Base-by-base conservation (phyloP, 1,284 basidiomycete species). In the Puccinia novopanici region DNA sequence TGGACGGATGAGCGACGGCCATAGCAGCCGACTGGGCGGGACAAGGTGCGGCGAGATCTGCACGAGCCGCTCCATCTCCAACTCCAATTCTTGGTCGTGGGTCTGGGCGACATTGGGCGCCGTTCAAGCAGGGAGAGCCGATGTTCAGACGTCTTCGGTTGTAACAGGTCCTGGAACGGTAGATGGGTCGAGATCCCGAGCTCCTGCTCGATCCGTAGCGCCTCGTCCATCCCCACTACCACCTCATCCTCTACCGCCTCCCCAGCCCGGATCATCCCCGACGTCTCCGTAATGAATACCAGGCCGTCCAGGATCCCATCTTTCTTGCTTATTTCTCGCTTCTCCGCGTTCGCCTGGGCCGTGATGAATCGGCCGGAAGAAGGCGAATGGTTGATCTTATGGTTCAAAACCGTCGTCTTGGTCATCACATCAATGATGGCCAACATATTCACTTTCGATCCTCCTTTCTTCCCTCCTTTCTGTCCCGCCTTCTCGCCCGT, bases 231-330 rank as follows among this genome's bases (percentile, higher is more conserved):
- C 19, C 40, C 24, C 12, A 30, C 45, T 70, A 19, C 57, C 4
- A 13, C 10, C 13, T 70, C 30, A 30, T 67, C 48, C 19, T 68
- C 67, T 1, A 72, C 68, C 13, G 54, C 68, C 42, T 79, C 54
- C 22, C 67, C 67, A 61, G 12, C 63, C 50, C 77, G 54, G 52
- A 79, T 59, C 40, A 79, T 40, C 27, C 77, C 68, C 15, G 65
- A 54, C 10, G 50, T 30, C 13, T 48, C 30, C 1, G 67, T 79
- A 17, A 71, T 54, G 22, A 79, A 70, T 37, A 72, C 67, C 30
- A 79, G 63, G 42, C 77, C 77, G 45, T 79, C 77, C n/a, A 78
- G 37, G 50, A 72, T 59, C 42, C 57, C 68, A 40, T 59, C 72
- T 30, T 74, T 74, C 37, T 19, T 61, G 3, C 22, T 42, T 48